These are phyloP conservation scores for Lophium mytilinum DNA, from an alignment of 495 filamentous ascomycete genomes.

Conservation along the genomic window DNA sequence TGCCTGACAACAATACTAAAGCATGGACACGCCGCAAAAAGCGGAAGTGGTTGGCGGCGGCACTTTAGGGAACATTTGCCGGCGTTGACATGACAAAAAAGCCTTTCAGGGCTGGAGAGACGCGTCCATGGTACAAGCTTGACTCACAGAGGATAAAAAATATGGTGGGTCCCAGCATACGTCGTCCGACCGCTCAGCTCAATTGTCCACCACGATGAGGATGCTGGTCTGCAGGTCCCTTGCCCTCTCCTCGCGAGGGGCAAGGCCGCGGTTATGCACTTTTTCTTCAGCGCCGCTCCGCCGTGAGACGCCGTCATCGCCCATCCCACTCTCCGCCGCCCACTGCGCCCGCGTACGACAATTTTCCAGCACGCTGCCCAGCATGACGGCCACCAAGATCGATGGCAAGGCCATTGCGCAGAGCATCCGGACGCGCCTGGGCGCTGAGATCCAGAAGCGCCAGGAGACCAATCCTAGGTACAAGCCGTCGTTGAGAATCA, in stretches of 20 bases:
- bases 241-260: not conserved
- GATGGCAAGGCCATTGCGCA: slow-evolving; percentile 94
- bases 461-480: slow-evolving; percentile 78
- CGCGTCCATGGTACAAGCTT: not conserved
- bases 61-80: slow-evolving; percentile 1
- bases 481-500: slow-evolving; percentile 80
- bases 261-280: not conserved
- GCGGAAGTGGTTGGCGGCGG: not conserved
- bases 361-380: slow-evolving; percentile 44
- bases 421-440: slow-evolving; percentile 71
- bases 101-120: not conserved
- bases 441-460: slow-evolving; percentile 66
- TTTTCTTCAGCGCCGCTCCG: slow-evolving; percentile 7
- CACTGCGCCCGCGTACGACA: slow-evolving; percentile 4
- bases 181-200: not conserved
- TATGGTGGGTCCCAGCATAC: not conserved
- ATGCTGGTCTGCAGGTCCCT: not conserved
- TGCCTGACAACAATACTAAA: no score
- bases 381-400: slow-evolving; percentile 83
- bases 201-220: not conserved
- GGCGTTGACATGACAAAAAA: not conserved
- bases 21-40: not conserved
- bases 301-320: slow-evolving; percentile 4
- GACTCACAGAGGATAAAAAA: slow-evolving; percentile 2
- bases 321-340: not conserved